These are phyloP conservation scores for Podospora pseudoanserina DNA, from an alignment of 495 filamentous ascomycete species.

Conservation along the genomic window DNA sequence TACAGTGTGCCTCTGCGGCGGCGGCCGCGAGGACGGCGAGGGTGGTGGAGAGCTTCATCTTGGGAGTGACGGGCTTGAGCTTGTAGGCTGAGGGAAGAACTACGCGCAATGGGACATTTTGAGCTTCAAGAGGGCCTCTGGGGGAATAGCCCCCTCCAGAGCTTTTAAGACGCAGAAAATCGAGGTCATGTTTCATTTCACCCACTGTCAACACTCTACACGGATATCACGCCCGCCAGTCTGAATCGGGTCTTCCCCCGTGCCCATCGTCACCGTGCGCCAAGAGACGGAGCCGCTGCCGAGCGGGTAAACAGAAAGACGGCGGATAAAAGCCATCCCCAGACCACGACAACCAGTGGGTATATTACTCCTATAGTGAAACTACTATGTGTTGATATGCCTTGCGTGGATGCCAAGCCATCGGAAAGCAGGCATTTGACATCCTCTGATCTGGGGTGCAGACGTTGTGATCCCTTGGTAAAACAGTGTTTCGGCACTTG, in stretches of 20 bases:
- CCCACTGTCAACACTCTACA: not conserved
- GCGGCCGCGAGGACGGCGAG: constrained; percentile 33
- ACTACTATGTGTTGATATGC: not conserved
- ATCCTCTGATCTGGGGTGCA: not conserved
- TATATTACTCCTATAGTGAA: not conserved
- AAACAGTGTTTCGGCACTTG: not conserved
- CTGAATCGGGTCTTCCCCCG: not conserved
- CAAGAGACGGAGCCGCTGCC: not conserved
- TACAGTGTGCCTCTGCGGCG: constrained; percentile 43
- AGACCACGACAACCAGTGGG: not conserved
- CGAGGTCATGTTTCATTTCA: not conserved
- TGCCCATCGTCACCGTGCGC: constrained; percentile 5
- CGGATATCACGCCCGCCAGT: not conserved
- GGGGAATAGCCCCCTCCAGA: not conserved
- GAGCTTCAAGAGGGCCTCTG: not conserved
- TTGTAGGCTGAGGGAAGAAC: not conserved
- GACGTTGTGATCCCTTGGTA: not conserved
- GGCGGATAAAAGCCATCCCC: constrained; percentile 4
- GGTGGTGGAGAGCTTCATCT: constrained; percentile 39
- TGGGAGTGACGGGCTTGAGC: not conserved
- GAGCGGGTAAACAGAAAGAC: not conserved
- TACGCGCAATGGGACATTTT: too few species aligned
- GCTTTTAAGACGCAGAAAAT: not conserved
- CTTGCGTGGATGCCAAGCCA: not conserved
- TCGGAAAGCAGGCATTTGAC: not conserved